Base-by-base conservation (phyloP, 1,284 basidiomycete species). In the Cutaneotrichosporon cyanovorans region DNA sequence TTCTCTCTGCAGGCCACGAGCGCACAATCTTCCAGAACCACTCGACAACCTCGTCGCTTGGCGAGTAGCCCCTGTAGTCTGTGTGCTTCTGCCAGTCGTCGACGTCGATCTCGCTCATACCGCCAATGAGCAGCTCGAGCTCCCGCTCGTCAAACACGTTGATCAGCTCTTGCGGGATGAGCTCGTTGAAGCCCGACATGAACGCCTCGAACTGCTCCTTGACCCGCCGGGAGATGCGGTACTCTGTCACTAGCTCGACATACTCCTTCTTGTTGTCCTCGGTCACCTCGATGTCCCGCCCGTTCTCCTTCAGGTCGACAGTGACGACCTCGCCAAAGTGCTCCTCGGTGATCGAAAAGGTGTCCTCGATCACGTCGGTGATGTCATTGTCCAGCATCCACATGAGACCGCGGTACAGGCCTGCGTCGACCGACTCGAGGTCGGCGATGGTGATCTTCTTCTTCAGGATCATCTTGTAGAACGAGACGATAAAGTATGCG, bases 21-120 rank as follows among this genome's bases (percentile, higher is more conserved):
- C 87, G 83, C 48, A 98, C 87, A 63, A 89, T 92, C 75, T 97
- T 85, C 95, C 95, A 99, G 81, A 99, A 99, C 95, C 95, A 98
- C 69, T 96, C 89, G 56, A 99, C 89, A 51, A 98, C 93, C 69
- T 92, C 85, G 69, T 93, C 89, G 10, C 63, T 63, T 20, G 70
- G 71, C 62, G 69, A 71, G 63, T 77, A 78, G 41, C 76, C 76
- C 42, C 77, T 71, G 71, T 79, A 79, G 63, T 79, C 78, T 48
- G 78, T 80, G 65, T 78, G 78, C 62, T 78, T 77, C 66, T 76
- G 76, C 78, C 78, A 80, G 60, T 79, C 78, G 57, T 79, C 77
- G 19, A 77, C 74, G 67, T 98, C 93, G 57, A 98, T 96, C 73
- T 98, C 93, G 19, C 88, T 87, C 89, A 98, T 96, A 62, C 95